Evolutionary conservation across 768 basidiomycete species (phyloP).

Genomic region (Termitomyces sp.): DNA sequence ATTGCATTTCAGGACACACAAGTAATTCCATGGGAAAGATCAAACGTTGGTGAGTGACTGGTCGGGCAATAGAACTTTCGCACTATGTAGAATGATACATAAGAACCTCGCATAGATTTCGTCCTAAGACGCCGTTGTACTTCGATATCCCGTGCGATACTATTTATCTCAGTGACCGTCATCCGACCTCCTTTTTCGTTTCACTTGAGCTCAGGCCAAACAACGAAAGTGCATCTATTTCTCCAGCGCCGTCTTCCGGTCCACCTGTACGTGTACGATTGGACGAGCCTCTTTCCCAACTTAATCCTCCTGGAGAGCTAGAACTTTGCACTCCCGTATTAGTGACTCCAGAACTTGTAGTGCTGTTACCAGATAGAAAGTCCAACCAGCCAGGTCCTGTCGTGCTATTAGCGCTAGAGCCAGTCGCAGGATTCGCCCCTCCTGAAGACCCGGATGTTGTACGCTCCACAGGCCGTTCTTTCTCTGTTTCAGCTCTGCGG

Average conservation of each 20-base stretch:
- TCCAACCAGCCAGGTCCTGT: constrained; percentile 7
- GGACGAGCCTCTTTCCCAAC: constrained; percentile 5
- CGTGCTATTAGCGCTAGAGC: not conserved
- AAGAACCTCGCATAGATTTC: not conserved
- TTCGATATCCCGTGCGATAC: not conserved
- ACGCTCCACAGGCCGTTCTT: not conserved
- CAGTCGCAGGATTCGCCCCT: not conserved
- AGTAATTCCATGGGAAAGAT: too few relatives aligned
- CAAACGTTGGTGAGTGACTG: too few relatives aligned
- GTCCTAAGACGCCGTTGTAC: not conserved
- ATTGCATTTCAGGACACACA: too few relatives aligned
- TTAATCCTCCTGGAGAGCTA: not conserved
- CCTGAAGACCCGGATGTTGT: constrained; percentile 4
- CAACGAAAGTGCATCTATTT: constrained; percentile 1
- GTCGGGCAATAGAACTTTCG: not conserved
- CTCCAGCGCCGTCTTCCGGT: not conserved
- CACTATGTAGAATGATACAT: not conserved
- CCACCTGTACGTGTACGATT: not conserved
- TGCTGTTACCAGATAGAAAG: constrained; percentile 5
- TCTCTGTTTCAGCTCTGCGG: not conserved
- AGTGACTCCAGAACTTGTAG: not conserved
- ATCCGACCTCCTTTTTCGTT: constrained; percentile 7
- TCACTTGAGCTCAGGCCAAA: constrained; percentile 4
- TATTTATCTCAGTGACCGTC: not conserved
- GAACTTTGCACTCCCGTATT: not conserved